Conservation (phyloP, 106 monocot species). For the Platanthera guangdongensis region DNA sequence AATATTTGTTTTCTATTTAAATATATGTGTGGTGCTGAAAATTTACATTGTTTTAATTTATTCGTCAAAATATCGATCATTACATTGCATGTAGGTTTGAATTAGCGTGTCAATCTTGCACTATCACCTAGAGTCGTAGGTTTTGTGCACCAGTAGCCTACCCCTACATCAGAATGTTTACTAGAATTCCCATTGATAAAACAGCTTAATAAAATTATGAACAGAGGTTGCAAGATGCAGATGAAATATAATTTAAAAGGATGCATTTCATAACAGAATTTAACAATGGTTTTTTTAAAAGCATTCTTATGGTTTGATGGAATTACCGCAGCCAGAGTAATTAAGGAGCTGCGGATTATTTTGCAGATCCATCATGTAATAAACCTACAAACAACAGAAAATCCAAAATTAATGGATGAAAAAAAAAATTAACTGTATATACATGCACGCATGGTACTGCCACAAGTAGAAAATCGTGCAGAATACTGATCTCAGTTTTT, state of each 20-base stretch:
- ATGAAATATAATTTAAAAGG: background rate
- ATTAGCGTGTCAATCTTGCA: no score
- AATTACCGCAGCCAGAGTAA: constrained; percentile 93
- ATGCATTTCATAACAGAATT: background rate
- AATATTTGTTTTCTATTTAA: no score
- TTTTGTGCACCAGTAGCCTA: no score
- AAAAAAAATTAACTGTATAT: background rate
- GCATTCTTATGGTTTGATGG: background rate
- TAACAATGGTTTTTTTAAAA: background rate
- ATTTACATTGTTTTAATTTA: no score
- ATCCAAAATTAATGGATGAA: background rate
- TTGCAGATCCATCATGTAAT: constrained; percentile 78
- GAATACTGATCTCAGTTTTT: background rate
- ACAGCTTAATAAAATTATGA: background rate
- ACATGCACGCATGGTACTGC: background rate
- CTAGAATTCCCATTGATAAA: background rate
- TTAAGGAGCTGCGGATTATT: constrained; percentile 48
- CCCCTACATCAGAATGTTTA: background rate
- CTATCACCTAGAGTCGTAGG: no score
- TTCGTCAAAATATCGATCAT: no score
- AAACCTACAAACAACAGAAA: constrained; percentile 45
- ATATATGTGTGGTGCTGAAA: no score
- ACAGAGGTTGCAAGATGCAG: background rate
- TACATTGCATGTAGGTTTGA: no score
- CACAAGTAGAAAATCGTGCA: background rate